phyloP scores from a whole-genome alignment of 768 basidiomycete species.

The Rhodosporidiobolus odoratus region DNA sequence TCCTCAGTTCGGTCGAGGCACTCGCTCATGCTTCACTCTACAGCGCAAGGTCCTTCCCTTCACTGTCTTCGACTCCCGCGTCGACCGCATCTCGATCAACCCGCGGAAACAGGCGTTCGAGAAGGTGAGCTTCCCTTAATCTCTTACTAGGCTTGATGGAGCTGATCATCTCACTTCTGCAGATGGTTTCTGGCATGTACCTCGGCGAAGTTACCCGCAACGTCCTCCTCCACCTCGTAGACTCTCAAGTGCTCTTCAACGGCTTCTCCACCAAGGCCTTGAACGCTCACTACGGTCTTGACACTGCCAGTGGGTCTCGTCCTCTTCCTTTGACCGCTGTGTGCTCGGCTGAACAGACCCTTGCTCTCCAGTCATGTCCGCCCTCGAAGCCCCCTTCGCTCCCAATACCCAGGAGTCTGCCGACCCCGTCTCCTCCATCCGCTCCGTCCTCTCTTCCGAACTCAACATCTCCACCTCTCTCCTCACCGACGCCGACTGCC shows the following conservation, averaged over 20 bases:
- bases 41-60: slow-evolving; percentile 76
- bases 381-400: slow-evolving; percentile 37
- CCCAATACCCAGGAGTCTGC: slow-evolving; percentile 31
- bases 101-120: slow-evolving; percentile 83
- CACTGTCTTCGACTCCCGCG: slow-evolving; percentile 81
- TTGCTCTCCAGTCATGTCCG: slow-evolving; percentile 37
- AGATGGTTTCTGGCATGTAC: slow-evolving; percentile 93
- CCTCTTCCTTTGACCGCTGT: background rate
- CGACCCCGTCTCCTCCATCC: slow-evolving; percentile 16
- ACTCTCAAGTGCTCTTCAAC: slow-evolving; percentile 59
- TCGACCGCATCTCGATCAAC: slow-evolving; percentile 92
- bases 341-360: slow-evolving; percentile 45
- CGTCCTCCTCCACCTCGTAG: slow-evolving; percentile 65
- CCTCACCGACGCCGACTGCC: slow-evolving; percentile 52
- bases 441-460: slow-evolving; percentile 23
- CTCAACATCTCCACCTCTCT: slow-evolving; percentile 23
- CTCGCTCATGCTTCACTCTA: background rate
- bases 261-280: slow-evolving; percentile 67
- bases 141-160: slow-evolving; percentile 49
- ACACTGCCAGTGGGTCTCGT: slow-evolving; percentile 79
- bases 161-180: background rate
- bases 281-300: slow-evolving; percentile 89
- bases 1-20: background rate
- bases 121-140: slow-evolving; percentile 90
- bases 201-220: slow-evolving; percentile 89